Evolutionary conservation across 2,329 filamentous ascomycete species (phyloP).

Genomic region (Aureobasidium sp.): DNA sequence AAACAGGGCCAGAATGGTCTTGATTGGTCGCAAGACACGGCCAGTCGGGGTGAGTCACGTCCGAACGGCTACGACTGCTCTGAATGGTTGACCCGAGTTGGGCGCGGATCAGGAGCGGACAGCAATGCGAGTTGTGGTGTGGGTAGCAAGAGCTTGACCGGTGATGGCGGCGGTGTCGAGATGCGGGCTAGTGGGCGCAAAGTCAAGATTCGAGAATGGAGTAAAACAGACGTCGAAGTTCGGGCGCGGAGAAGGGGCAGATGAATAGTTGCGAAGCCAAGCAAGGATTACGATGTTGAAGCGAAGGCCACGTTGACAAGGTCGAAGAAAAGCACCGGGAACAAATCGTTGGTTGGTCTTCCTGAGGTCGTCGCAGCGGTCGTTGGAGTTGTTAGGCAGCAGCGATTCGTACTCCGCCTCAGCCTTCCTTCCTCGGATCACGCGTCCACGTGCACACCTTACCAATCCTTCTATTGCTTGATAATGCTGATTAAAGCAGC

Average conservation of each 20-base stretch:
- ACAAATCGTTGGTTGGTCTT: not conserved
- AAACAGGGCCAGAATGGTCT: not conserved
- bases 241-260: not conserved
- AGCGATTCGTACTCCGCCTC: constrained; percentile 10
- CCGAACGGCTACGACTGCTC: not conserved
- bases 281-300: constrained; percentile 4
- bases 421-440: not conserved
- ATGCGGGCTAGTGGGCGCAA: not conserved
- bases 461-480: not conserved
- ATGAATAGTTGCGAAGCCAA: constrained; percentile 7
- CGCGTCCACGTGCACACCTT: constrained; percentile 1
- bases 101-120: not conserved
- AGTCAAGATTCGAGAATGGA: not conserved
- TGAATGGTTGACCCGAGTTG: constrained; percentile 1
- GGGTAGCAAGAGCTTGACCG: constrained; percentile 1
- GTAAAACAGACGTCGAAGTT: not conserved
- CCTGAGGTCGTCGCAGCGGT: constrained; percentile 1
- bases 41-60: constrained; percentile 5
- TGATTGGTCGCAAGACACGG: constrained; percentile 8
- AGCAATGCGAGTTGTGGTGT: not conserved
- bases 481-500: not conserved
- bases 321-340: not conserved
- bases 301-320: constrained; percentile 9
- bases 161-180: constrained; percentile 10
- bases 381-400: not conserved